Percentiles rank a stretch among this genome's conserved stretches.
Evolutionary conservation across 192 early-diverging fungal genomes (phyloP).

Genomic region (Podila verticillata): DNA sequence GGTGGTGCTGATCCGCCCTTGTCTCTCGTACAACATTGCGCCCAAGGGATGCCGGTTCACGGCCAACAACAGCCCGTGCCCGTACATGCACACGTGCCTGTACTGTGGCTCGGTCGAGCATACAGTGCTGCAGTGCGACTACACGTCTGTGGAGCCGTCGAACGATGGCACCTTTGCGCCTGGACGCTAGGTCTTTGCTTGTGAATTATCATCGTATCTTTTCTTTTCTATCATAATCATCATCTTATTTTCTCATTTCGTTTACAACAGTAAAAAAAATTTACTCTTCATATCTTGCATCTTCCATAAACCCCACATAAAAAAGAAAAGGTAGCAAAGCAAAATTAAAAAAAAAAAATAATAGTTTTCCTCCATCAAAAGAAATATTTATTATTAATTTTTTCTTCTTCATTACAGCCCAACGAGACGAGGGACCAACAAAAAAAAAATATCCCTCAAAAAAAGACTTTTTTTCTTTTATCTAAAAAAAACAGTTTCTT

Average conservation of each 20-base stretch:
- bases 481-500: constrained; percentile 5
- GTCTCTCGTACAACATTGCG: constrained; percentile 49
- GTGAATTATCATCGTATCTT: not conserved
- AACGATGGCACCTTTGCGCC: not conserved
- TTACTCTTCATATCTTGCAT: not conserved
- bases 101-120: constrained; percentile 46
- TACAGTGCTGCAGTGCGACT: constrained; percentile 41
- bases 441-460: not conserved
- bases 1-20: constrained; percentile 33
- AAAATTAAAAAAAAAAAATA: not conserved
- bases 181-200: not conserved
- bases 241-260: not conserved
- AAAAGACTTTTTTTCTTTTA: constrained; percentile 3
- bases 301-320: not conserved
- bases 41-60: constrained; percentile 47
- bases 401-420: constrained; percentile 15
- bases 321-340: not conserved
- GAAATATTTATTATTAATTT: constrained; percentile 35
- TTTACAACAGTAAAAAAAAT: too few species aligned
- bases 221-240: not conserved
- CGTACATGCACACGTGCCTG: constrained; percentile 41
- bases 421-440: not conserved
- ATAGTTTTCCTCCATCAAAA: constrained; percentile 38
- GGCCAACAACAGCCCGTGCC: constrained; percentile 40
- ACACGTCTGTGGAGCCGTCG: constrained; percentile 30